Conservation (phyloP, 306 rosid species). For the Coriaria nepalensis region DNA sequence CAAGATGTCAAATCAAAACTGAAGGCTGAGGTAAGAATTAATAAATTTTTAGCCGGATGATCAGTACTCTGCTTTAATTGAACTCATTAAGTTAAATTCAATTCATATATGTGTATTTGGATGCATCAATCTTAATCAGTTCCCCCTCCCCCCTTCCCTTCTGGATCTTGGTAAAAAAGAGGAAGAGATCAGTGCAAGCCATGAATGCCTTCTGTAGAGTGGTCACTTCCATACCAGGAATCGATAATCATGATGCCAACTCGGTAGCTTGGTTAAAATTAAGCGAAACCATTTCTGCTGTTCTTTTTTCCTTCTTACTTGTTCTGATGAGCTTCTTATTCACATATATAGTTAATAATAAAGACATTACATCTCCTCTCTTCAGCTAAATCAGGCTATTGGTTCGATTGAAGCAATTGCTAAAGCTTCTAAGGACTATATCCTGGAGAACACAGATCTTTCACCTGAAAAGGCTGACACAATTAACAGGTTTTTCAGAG, state of each 20-base stretch:
- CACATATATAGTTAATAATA: not conserved
- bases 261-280: slow-evolving; percentile 35
- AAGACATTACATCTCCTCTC: slow-evolving; percentile 14
- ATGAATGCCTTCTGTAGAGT: slow-evolving; percentile 55
- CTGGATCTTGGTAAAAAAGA: slow-evolving; percentile 33
- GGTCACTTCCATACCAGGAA: slow-evolving; percentile 61
- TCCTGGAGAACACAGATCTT: slow-evolving; percentile 80
- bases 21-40: slow-evolving; percentile 74
- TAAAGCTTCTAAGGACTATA: slow-evolving; percentile 56
- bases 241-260: slow-evolving; percentile 75
- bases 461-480: slow-evolving; percentile 66
- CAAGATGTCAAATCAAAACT: slow-evolving; percentile 47
- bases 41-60: slow-evolving; percentile 8
- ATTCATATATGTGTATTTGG: no score
- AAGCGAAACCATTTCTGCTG: slow-evolving; percentile 6
- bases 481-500: slow-evolving; percentile 57
- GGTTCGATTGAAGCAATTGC: slow-evolving; percentile 85
- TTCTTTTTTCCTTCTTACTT: slow-evolving; percentile 12
- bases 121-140: not conserved
- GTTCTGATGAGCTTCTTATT: not conserved
- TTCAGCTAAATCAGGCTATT: slow-evolving; percentile 75
- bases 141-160: slow-evolving; percentile 5
- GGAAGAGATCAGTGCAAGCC: slow-evolving; percentile 61
- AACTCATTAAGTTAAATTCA: no score
- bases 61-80: slow-evolving; percentile 2